Evolutionary conservation across 2,329 filamentous ascomycete species (phyloP).

Genomic region (Dactylellina cionopaga): DNA sequence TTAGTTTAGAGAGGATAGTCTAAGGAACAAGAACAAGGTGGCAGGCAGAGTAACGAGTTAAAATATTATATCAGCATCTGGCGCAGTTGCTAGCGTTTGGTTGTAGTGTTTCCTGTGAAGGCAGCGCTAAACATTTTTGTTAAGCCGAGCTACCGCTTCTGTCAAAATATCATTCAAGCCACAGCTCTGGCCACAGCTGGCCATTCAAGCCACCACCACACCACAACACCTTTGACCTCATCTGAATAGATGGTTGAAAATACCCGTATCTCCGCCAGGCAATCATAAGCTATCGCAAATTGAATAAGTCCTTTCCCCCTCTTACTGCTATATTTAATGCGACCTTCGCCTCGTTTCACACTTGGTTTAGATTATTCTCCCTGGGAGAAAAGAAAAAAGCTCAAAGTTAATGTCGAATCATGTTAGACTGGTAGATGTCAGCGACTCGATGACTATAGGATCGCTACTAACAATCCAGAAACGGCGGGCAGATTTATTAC

Average conservation of each 20-base stretch:
- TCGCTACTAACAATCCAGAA: too few relatives aligned
- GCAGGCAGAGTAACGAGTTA: too few relatives aligned
- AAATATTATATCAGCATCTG: neutral
- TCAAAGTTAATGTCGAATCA: too few relatives aligned
- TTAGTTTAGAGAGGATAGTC: too few relatives aligned
- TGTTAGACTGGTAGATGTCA: too few relatives aligned
- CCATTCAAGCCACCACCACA: constrained; percentile 47
- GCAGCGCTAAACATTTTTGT: neutral
- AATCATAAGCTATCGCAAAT: neutral
- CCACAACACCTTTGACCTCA: constrained; percentile 16
- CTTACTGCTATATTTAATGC: constrained; percentile 6
- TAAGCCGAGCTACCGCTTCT: neutral
- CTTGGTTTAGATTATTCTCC: too few relatives aligned
- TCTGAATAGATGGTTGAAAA: neutral
- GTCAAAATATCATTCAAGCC: constrained; percentile 38
- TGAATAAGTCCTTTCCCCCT: neutral
- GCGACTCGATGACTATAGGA: too few relatives aligned
- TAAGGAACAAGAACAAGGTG: too few relatives aligned
- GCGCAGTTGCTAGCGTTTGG: neutral
- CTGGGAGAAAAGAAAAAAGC: too few relatives aligned
- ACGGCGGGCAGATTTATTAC: too few relatives aligned
- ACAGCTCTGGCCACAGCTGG: constrained; percentile 17
- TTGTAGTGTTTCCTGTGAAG: neutral
- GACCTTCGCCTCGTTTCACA: too few relatives aligned
- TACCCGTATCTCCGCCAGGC: neutral